Conservation (phyloP, 495 filamentous ascomycete genomes). For the Viridothelium virens region DNA sequence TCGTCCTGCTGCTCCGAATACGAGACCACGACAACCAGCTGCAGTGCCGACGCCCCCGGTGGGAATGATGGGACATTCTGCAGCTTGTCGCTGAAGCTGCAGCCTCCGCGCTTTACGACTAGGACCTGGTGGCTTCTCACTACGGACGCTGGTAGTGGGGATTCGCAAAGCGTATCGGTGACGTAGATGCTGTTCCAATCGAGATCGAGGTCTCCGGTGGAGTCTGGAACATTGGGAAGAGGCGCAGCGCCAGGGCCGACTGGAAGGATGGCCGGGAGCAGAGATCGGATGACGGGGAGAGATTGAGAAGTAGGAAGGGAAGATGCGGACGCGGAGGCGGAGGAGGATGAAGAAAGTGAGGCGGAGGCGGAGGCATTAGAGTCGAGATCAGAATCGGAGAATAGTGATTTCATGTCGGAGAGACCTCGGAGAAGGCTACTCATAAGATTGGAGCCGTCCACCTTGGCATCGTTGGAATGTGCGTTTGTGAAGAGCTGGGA, state of each 20-base stretch:
- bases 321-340: slow-evolving; percentile 23
- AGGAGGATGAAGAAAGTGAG: slow-evolving; percentile 28
- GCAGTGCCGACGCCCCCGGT: slow-evolving; percentile 49
- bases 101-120: slow-evolving; percentile 75
- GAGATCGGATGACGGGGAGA: slow-evolving; percentile 31
- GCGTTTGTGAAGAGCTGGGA: not conserved
- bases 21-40: slow-evolving; percentile 77
- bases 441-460: slow-evolving; percentile 26
- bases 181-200: slow-evolving; percentile 22
- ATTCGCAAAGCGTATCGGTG: slow-evolving; percentile 53
- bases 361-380: slow-evolving; percentile 41
- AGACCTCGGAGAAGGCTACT: not conserved
- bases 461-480: not conserved
- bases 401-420: slow-evolving; percentile 31
- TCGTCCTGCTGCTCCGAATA: slow-evolving; percentile 46
- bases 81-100: slow-evolving; percentile 76
- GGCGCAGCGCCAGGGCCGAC: slow-evolving; percentile 70
- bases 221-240: slow-evolving; percentile 58
- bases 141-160: slow-evolving; percentile 51
- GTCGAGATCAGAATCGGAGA: slow-evolving; percentile 45
- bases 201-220: slow-evolving; percentile 24
- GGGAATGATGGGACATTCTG: slow-evolving; percentile 70
- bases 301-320: slow-evolving; percentile 22
- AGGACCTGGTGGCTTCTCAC: slow-evolving; percentile 67
- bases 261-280: slow-evolving; percentile 61